Conservation (phyloP, 2,329 filamentous ascomycete species). For the Fusarium nematophilum region DNA sequence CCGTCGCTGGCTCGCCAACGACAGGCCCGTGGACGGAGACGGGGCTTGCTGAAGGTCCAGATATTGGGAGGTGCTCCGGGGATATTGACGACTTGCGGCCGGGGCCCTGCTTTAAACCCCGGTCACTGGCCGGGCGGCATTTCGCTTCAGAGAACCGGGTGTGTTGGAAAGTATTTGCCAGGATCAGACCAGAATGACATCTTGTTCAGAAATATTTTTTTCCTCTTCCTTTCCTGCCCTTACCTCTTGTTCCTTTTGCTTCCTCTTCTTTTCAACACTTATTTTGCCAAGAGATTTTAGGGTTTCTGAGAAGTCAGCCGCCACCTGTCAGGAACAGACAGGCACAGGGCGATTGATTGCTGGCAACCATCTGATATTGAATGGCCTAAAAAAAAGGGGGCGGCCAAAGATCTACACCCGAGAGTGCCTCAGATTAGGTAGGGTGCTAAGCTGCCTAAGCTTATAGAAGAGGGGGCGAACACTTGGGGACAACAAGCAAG, state of each 20-base stretch:
- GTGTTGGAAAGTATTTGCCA: constrained; percentile 1
- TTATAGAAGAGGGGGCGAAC: no score
- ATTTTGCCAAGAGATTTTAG: constrained; percentile 25
- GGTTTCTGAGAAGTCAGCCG: constrained; percentile 34
- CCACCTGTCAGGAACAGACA: constrained; percentile 28
- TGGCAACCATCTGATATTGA: no score
- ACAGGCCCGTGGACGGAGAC: constrained; percentile 6
- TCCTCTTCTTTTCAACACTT: not conserved
- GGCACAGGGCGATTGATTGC: constrained; percentile 19
- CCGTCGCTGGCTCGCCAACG: constrained; percentile 11
- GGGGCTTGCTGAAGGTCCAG: no score
- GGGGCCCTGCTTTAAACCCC: constrained; percentile 11
- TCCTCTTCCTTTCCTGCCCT: not conserved
- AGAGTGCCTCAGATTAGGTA: constrained; percentile 33
- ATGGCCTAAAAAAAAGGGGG: constrained; percentile 33
- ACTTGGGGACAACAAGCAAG: no score
- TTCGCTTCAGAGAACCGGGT: constrained; percentile 5
- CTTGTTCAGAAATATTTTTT: not conserved
- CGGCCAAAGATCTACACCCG: constrained; percentile 30
- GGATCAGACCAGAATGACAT: constrained; percentile 27
- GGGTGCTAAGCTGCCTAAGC: constrained; percentile 24
- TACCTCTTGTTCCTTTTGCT: not conserved
- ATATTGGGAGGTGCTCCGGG: no score
- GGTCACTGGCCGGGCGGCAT: constrained; percentile 14
- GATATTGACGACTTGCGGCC: no score